Evolutionary conservation across 2,329 filamentous ascomycete genomes (phyloP), one percentile per base, ranked within the genome.

Genomic region (Fusarium circinatum): DNA sequence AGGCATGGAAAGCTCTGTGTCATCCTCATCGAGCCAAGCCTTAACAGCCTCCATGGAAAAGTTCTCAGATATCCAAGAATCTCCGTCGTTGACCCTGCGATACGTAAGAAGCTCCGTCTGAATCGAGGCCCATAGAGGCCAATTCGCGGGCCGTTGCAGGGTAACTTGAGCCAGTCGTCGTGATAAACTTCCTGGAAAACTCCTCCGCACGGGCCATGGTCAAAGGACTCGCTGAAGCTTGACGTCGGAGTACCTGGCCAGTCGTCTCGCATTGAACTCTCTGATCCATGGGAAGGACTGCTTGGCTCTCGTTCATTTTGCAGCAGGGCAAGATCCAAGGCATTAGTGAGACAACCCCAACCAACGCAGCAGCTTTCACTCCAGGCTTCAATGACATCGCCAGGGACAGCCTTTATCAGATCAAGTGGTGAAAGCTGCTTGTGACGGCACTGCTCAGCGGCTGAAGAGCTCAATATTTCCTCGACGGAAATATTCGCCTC

Each of bases 31-130:
- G 6, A 75, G 34, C 70, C 70, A 71, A 3, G 8, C 2, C 12
- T 41, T 38, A 0, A 75, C 18, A 0, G 39, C 68, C 2, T 47
- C 5, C 57, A 70, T 74, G 0, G 44, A 62, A 24, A 75, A 74
- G 4, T 65, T 55, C 1, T 26, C 14, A 1, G 73, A 75, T 0
- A 70, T 49, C 68, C 73, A 75, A 13, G 54, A 1, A 1, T 70
- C 60, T 26, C 20, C 42, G 4, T 65, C 56, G 1, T 6, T 26
- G 0, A 62, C 0, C 30, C 65, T 64, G 0, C 73, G 73, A 12
- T 75, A 74, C 0, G 71, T 74, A 3, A 75, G 63, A 0, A 72
- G 8, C 47, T 75, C 71, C 2, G 57, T 49, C 34, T 75, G 71
- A 12, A 75, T 57, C 0, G 65, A 47, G 44, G 44, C 44, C 44